phyloP scores from a whole-genome alignment of 225 moss, liverwort and hornwort genomes.

The Climacium dendroides region DNA sequence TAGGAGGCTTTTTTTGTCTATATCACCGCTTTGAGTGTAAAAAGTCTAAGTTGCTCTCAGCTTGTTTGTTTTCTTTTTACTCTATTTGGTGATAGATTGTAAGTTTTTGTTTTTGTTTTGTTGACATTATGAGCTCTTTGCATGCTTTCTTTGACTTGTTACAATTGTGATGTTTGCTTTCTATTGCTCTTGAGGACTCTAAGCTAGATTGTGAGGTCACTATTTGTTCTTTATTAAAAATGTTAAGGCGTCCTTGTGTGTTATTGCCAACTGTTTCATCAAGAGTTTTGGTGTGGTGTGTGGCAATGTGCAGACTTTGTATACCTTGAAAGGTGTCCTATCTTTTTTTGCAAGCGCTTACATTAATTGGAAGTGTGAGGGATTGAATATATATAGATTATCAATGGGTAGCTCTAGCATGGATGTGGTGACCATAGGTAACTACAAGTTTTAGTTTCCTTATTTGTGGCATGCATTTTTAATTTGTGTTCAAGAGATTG shows the following conservation, averaged over 20 bases:
- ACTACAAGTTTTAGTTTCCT: fast-evolving
- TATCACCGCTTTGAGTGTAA: neutral
- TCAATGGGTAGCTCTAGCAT: neutral
- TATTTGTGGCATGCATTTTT: neutral
- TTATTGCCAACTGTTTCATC: neutral
- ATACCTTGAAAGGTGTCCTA: fast-evolving
- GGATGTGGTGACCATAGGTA: neutral
- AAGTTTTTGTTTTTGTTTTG: neutral
- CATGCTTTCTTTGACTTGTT: neutral
- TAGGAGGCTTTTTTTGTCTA: neutral
- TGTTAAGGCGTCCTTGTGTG: fast-evolving
- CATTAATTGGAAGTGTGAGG: neutral
- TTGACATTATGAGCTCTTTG: neutral
- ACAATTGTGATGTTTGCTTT: neutral
- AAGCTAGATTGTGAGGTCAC: neutral
- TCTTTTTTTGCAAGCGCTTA: neutral
- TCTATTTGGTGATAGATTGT: fast-evolving
- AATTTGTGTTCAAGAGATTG: fast-evolving
- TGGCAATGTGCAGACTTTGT: neutral
- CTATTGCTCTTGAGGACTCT: too few species aligned
- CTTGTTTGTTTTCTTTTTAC: neutral
- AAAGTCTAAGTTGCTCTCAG: neutral
- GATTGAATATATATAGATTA: neutral
- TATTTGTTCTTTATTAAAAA: neutral
- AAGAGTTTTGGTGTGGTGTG: fast-evolving